phyloP scores from a whole-genome alignment of 1,139 yeast genomes.

The Candida sp. region DNA sequence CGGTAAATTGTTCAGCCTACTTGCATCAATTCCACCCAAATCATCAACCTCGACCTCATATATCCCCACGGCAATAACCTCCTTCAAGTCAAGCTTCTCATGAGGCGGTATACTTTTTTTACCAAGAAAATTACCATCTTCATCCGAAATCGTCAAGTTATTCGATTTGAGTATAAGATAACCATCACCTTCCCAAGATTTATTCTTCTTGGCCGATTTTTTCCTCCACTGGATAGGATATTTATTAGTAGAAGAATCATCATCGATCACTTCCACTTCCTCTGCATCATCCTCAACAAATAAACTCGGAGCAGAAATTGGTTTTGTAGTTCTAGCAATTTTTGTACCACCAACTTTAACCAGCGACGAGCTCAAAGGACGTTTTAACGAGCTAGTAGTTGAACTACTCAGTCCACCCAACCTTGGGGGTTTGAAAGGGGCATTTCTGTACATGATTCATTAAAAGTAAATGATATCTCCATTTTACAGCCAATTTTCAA shows the following conservation, averaged over 20 bases:
- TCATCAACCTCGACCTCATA: constrained; percentile 56
- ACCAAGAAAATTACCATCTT: constrained; percentile 15
- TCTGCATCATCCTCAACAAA: not conserved
- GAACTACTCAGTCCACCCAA: constrained; percentile 4
- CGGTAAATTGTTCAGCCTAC: not conserved
- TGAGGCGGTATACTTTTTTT: constrained; percentile 9
- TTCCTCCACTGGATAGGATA: constrained; percentile 67
- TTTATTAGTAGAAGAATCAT: not conserved
- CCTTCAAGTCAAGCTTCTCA: constrained; percentile 21
- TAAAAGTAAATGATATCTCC: constrained; percentile 1
- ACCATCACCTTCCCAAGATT: constrained; percentile 97
- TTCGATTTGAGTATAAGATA: constrained; percentile 23
- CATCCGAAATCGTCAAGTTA: constrained; percentile 13
- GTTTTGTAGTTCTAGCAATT: not conserved
- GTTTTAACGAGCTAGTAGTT: not conserved
- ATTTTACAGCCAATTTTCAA: constrained; percentile 13
- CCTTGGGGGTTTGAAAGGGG: constrained; percentile 38
- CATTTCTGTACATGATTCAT: constrained; percentile 14
- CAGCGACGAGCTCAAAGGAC: not conserved
- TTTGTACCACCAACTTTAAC: not conserved
- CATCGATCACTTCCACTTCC: not conserved
- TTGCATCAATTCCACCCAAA: too few species aligned
- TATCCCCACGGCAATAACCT: constrained; percentile 43
- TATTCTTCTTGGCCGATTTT: constrained; percentile 70
- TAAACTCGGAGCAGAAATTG: not conserved